Conservation (phyloP, 345 rosid genomes). For the Moringa oleifera region DNA sequence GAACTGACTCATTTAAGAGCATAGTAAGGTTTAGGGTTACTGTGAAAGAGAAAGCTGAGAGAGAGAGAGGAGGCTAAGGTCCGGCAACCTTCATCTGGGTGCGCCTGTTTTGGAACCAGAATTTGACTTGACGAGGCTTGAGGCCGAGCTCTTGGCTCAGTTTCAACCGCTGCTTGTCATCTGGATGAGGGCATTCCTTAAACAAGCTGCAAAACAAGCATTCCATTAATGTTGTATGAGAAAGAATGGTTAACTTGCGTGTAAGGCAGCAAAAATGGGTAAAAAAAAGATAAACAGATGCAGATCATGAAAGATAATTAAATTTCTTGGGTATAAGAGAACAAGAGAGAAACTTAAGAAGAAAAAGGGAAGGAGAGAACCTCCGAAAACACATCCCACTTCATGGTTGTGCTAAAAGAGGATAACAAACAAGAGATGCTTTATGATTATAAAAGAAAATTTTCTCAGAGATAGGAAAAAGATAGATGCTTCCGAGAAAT, state of each 20-base stretch:
- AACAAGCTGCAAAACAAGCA: constrained; percentile 53
- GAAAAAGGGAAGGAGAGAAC: too few species aligned
- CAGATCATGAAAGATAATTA: neutral
- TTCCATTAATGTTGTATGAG: too few species aligned
- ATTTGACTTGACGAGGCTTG: constrained; percentile 94
- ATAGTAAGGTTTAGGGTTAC: constrained; percentile 6
- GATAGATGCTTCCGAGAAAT: too few species aligned
- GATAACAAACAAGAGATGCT: neutral
- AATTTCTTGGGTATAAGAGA: neutral
- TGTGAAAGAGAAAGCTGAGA: constrained; percentile 1
- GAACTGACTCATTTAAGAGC: constrained; percentile 10
- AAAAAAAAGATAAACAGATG: neutral
- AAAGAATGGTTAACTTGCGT: neutral
- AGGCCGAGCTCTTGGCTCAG: constrained; percentile 91
- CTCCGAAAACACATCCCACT: neutral
- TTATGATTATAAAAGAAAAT: neutral
- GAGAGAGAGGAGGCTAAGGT: neutral
- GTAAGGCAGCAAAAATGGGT: too few species aligned
- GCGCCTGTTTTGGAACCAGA: constrained; percentile 98
- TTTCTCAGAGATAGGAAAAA: neutral
- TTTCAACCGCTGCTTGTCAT: constrained; percentile 83
- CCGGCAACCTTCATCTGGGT: constrained; percentile 84
- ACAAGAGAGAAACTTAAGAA: too few species aligned
- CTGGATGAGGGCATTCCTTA: constrained; percentile 94
- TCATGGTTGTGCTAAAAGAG: neutral